Evolutionary conservation across 495 filamentous ascomycete species (phyloP), one percentile per base, ranked within the genome.

Genomic region (Podospora anserina): DNA sequence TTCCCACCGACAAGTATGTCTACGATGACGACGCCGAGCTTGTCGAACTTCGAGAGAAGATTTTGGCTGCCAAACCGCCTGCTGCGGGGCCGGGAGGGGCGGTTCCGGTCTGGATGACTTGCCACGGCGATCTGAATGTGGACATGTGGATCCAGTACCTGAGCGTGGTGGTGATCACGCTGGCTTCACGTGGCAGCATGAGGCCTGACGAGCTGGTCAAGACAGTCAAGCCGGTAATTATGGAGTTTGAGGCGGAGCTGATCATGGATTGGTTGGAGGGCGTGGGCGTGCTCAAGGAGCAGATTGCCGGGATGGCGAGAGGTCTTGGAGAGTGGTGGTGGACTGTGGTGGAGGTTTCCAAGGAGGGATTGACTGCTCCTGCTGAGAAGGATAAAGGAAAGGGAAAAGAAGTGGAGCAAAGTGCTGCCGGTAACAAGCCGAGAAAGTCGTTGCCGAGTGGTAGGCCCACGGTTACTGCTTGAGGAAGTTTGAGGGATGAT

Each of bases 91-190:
- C 78, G 44, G 66, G 69, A 55, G 74, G 79, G 70, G 73, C 87
- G 74, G 71, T 92, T 20, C 93, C 93, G 0, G 78, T 93, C 28
- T 97, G 93, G 93, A 87, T 86, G 68, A 91, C 92, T 76, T 90
- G 96, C 60, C 87, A 92, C 63, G 88, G 86, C 0, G 77, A 84
- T 9, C 77, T 93, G 15, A 83, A 91, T 49, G 70, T 68, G 3
- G 78, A 82, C 5, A 79, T 90, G 54, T 97, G 93, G 93, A 79
- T 87, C 3, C 78, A 85, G 71, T 84, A 87, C 7, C 76, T 91
- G 15, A 83, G 82, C 9, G 84, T 87, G 20, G 80, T 92, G 15
- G 68, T 88, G 9, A 81, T 88, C 20, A 83, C 84, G 55, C 66
- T 93, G 16, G 86, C 88, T 0, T 82, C 84, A 5, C 80, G 90